A percentile compares a stretch with the other conserved stretches of the same genome.
These are phyloP conservation scores for Aspergillus sp. DNA, from an alignment of 2,329 filamentous ascomycete species.

Conservation along the genomic window DNA sequence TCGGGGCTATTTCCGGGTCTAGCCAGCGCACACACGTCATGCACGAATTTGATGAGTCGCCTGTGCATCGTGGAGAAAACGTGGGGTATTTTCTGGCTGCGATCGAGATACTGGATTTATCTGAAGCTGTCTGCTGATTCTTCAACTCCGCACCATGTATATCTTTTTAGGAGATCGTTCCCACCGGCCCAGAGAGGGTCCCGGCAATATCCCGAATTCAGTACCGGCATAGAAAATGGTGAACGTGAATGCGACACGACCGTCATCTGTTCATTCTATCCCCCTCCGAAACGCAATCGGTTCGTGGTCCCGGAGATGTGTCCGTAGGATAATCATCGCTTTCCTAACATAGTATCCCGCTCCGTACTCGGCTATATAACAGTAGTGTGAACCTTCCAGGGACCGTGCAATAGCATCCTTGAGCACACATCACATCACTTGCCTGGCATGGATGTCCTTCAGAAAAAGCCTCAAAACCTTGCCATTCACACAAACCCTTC, in stretches of 20 bases:
- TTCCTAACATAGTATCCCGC: background rate
- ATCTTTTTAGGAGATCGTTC: background rate
- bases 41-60: background rate
- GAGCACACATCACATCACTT: background rate
- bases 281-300: background rate
- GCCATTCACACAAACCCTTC: constrained; percentile 26
- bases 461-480: constrained; percentile 22
- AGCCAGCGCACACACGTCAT: background rate
- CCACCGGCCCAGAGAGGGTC: background rate
- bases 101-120: background rate
- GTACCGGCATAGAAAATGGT: background rate
- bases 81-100: constrained; percentile 1
- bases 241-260: background rate
- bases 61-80: background rate
- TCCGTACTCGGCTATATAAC: constrained; percentile 1
- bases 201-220: background rate
- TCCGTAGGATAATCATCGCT: background rate
- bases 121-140: background rate
- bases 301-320: background rate
- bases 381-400: background rate
- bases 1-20: constrained; percentile 8
- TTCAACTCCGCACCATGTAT: background rate
- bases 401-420: background rate
- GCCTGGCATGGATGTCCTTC: constrained; percentile 20
- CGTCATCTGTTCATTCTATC: background rate